Conservation (phyloP, 2,329 filamentous ascomycete species). For the Alternaria gaisen region DNA sequence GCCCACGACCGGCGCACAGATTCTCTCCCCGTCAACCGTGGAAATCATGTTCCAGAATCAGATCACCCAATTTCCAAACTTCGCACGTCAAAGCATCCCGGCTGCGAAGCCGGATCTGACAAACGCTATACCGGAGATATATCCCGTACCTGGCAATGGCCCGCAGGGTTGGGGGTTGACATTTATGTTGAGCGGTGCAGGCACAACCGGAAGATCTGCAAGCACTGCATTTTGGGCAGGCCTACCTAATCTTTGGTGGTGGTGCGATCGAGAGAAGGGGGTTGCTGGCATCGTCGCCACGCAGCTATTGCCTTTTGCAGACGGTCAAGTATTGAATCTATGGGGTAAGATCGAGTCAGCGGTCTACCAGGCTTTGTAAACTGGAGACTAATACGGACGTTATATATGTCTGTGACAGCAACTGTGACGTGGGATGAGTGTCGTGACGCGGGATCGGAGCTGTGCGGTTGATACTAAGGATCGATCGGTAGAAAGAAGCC, state of each 20-base stretch:
- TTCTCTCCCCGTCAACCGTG: not conserved
- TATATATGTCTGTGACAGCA: not conserved
- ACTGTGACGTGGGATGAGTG: not conserved
- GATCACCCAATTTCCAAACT: not conserved
- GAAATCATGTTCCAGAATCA: slow-evolving; percentile 7
- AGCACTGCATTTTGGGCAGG: slow-evolving; percentile 3
- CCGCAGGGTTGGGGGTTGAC: slow-evolving; percentile 8
- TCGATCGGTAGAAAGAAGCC: slow-evolving; percentile 2
- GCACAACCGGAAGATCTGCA: not conserved
- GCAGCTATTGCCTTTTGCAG: not conserved
- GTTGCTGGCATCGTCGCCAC: slow-evolving; percentile 5
- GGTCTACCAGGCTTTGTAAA: not conserved
- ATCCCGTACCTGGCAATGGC: slow-evolving; percentile 1
- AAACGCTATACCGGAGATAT: slow-evolving; percentile 8
- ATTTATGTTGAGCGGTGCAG: not conserved
- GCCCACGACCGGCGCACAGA: not conserved
- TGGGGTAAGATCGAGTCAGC: not conserved
- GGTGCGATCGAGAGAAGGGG: slow-evolving; percentile 5
- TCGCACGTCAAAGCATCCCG: slow-evolving; percentile 4
- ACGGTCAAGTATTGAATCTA: not conserved
- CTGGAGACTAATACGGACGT: not conserved
- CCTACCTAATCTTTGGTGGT: slow-evolving; percentile 8
- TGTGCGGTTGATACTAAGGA: not conserved
- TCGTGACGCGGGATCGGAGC: not conserved
- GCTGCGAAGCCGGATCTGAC: not conserved